A percentile compares a stretch with the other conserved stretches of the same genome.
phyloP scores from a whole-genome alignment of 331 rosid species.

The Pyracantha coccinea region DNA sequence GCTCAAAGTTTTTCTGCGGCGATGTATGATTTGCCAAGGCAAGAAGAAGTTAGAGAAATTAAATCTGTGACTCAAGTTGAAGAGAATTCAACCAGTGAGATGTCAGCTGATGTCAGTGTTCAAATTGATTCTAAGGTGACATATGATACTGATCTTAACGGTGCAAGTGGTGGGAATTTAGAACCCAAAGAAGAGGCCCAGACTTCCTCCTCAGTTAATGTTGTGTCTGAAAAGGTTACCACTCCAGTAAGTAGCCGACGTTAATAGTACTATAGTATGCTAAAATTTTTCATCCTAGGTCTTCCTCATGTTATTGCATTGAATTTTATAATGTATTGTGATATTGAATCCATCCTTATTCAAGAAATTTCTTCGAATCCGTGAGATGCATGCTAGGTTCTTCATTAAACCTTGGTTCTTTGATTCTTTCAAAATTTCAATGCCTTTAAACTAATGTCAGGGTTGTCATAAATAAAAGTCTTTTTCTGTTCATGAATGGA shows the following conservation, averaged over 20 bases:
- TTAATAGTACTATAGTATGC: not conserved
- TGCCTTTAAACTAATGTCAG: not conserved
- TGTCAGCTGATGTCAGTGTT: conserved; percentile 9
- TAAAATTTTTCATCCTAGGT: not conserved
- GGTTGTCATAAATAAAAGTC: not conserved
- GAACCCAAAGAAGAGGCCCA: conserved; percentile 21
- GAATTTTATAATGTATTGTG: not conserved
- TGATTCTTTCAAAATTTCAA: not conserved
- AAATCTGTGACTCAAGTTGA: conserved; percentile 7
- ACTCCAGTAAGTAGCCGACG: conserved; percentile 28
- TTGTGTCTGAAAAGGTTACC: conserved; percentile 21
- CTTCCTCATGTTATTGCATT: not conserved
- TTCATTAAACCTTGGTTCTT: not conserved
- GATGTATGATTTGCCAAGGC: conserved; percentile 6
- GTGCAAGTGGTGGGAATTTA: conserved; percentile 12
- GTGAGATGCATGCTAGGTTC: not conserved
- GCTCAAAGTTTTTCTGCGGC: conserved; percentile 9
- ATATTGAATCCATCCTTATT: not conserved
- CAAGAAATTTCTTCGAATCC: not conserved
- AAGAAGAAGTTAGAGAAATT: not conserved
- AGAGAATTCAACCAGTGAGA: conserved; percentile 13
- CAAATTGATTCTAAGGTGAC: conserved; percentile 12
- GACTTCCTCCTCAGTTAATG: conserved; percentile 11
- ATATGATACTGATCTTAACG: not conserved
- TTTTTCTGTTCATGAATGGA: not conserved